phyloP scores from a whole-genome alignment of 164 flowering plant genomes.

The Vitis labrusca region DNA sequence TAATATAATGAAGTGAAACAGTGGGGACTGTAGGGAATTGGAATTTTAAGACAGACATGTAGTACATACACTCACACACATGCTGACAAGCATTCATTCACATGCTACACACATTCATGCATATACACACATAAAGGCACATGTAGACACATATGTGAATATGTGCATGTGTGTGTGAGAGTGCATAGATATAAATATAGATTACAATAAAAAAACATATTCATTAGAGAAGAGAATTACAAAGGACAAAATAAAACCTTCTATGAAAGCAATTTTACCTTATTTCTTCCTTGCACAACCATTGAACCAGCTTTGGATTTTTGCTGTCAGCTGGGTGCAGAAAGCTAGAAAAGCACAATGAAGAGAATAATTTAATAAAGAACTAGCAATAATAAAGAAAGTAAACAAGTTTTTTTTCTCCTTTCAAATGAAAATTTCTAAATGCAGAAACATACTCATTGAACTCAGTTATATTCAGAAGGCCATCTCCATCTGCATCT shows the following conservation, averaged over 20 bases:
- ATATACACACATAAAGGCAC: too few species aligned
- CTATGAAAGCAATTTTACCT: slow-evolving; percentile 39
- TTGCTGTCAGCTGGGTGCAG: slow-evolving; percentile 91
- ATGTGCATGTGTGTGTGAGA: too few species aligned
- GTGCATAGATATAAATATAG: too few species aligned
- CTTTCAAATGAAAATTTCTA: background rate
- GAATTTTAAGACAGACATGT: too few species aligned
- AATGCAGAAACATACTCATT: slow-evolving; percentile 66
- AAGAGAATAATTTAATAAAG: slow-evolving; percentile 7
- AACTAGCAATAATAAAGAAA: background rate
- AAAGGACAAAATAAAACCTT: background rate
- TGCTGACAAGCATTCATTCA: too few species aligned
- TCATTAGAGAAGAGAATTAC: background rate
- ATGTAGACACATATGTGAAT: too few species aligned
- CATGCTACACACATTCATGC: too few species aligned
- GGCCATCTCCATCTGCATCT: slow-evolving; percentile 90
- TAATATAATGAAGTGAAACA: too few species aligned
- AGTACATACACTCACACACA: too few species aligned
- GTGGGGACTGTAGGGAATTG: too few species aligned
- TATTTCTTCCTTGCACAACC: slow-evolving; percentile 95
- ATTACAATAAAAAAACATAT: background rate
- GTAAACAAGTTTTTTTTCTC: background rate
- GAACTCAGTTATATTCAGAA: slow-evolving; percentile 79
- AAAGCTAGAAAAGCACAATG: slow-evolving; percentile 47
- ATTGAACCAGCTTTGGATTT: slow-evolving; percentile 69